Conservation (phyloP, 164 flowering plant species). For the Nymphaea colorata region DNA sequence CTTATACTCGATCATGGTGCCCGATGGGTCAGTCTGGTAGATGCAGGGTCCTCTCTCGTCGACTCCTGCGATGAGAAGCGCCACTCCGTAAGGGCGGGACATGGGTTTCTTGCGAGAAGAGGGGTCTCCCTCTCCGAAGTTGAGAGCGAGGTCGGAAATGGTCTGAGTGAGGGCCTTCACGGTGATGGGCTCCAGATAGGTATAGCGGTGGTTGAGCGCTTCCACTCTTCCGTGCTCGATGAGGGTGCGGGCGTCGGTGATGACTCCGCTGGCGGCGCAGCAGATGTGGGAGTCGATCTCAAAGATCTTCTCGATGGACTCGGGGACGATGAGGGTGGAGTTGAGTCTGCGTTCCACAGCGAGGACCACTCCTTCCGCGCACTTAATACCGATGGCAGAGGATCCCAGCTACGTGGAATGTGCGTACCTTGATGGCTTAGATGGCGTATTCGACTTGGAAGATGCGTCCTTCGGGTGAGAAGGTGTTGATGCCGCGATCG, state of each 20-base stretch:
- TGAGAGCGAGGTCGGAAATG: conserved; percentile 82
- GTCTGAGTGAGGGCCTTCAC: conserved; percentile 99
- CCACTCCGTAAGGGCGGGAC: conserved; percentile 99
- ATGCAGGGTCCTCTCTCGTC: conserved; percentile 96
- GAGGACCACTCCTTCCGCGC: conserved; percentile 92
- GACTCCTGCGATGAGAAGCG: conserved; percentile 98
- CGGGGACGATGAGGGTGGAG: conserved; percentile 91
- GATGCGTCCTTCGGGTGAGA: conserved; percentile 93
- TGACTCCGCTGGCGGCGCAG: conserved; percentile 99
- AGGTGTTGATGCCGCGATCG: conserved; percentile 96
- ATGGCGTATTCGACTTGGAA: conserved; percentile 98
- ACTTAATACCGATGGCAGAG: conserved; percentile 87
- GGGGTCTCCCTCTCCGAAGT: conserved; percentile 92
- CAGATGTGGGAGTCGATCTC: conserved; percentile 96
- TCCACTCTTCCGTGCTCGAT: conserved; percentile 99
- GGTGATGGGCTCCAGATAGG: conserved; percentile 98
- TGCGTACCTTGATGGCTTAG: conserved; percentile 84
- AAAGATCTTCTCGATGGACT: conserved; percentile 96
- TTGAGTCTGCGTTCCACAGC: conserved; percentile 98
- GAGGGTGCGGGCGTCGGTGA: conserved; percentile 98
- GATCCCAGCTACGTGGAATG: conserved; percentile 64
- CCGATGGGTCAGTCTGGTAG: conserved; percentile 95
- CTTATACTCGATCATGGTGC: conserved; percentile 97
- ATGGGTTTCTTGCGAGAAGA: not conserved
- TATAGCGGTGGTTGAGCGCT: conserved; percentile 97